These are phyloP conservation scores for Diaporthe batatas DNA, from an alignment of 2,329 filamentous ascomycete species.

Conservation along the genomic window DNA sequence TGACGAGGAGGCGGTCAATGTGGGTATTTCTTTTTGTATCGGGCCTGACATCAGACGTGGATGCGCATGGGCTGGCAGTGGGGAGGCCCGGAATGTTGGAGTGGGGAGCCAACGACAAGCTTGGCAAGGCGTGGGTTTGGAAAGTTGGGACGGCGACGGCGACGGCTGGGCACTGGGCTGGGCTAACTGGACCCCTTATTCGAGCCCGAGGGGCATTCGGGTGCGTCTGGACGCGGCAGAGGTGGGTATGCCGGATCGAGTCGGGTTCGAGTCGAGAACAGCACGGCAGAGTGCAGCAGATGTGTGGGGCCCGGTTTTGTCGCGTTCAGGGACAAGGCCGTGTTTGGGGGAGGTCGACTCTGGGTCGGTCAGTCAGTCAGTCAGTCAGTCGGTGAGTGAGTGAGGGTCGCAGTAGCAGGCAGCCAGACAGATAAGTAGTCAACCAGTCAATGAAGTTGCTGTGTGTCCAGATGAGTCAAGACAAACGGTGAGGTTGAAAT, in stretches of 20 bases:
- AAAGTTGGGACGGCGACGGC: not conserved
- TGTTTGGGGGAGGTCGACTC: constrained; percentile 5
- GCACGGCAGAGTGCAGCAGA: not conserved
- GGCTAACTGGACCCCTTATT: constrained; percentile 22
- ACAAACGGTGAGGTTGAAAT: constrained; percentile 9
- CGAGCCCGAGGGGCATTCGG: not conserved
- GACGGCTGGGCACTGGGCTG: not conserved
- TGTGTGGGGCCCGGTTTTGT: constrained; percentile 1
- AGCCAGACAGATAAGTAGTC: not conserved
- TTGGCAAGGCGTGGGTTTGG: constrained; percentile 19
- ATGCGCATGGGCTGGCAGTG: constrained; percentile 23
- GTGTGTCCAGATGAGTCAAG: not conserved
- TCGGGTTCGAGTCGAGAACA: constrained; percentile 26
- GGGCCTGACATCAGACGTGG: constrained; percentile 40
- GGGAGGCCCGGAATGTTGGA: constrained; percentile 13
- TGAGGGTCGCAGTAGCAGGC: not conserved
- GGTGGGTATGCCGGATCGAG: constrained; percentile 19
- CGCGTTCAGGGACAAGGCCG: constrained; percentile 19
- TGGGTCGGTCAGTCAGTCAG: too few species aligned
- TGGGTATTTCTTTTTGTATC: constrained; percentile 22
- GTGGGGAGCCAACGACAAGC: constrained; percentile 31
- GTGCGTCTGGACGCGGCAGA: not conserved
- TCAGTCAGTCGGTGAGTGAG: not conserved
- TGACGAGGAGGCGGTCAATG: constrained; percentile 34
- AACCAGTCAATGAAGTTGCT: not conserved